Base-by-base conservation (phyloP, 805 yeast genomes). In the Vanderwaltozyma polyspora region DNA sequence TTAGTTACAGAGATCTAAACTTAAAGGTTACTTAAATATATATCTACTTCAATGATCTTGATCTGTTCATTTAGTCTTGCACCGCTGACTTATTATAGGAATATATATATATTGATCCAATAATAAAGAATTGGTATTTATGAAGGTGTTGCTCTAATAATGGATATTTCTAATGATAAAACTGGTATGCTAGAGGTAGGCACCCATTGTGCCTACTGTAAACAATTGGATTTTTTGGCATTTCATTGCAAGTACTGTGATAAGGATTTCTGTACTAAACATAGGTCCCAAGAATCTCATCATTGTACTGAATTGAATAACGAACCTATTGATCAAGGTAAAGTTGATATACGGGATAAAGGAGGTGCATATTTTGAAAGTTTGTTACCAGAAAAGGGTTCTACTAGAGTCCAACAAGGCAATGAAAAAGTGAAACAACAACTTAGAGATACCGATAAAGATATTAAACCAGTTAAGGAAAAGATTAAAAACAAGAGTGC, bases 171-270 rank as follows among this genome's bases (percentile, higher is more conserved):
- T n/a, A n/a, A n/a, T n/a, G n/a, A 32, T 22, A 23, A 27, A 16
- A 34, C 24, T 14, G 60, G 59, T 6, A 55, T 57, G 59, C 43
- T 57, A n/a, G 62, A 57, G 40, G 62, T 55, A 9, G 62, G 60
- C 2, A 49, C 49, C 16, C 62, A 57, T 33, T 57, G 62, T 36
- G 35, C 38, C 11, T 53, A 39, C 31, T 57, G 62, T 35, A 36
- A 49, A 29, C 52, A 55, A 36, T 17, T 54, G 8, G 62, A 57
- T 33, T 57, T 57, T 29, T 36, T 57, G 18, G 57, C 62, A 5
- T 57, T 57, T 40, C 52, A 52, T 34, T 57, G 62, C 33, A 29
- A 37, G 5, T 35, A 28, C 13, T 57, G 62, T 38, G 35, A 45
- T 19, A 43, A 46, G 8, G 52, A 53, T 33, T 55, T 52, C 31